Evolutionary conservation across 1,284 basidiomycete genomes (phyloP).

Genomic region (Ceratobasidium sp.): DNA sequence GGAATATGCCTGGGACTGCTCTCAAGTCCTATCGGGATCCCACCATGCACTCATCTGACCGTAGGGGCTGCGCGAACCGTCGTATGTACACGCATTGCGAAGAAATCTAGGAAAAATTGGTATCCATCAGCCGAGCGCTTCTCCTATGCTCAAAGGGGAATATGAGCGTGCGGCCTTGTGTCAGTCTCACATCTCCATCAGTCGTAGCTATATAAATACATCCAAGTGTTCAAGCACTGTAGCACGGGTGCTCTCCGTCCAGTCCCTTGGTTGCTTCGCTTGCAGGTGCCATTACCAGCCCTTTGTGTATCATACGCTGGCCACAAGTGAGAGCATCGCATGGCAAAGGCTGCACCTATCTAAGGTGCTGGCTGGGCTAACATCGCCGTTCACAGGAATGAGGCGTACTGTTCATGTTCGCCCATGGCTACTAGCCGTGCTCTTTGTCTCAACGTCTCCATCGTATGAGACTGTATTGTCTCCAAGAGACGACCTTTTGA

Average conservation of each 20-base stretch:
- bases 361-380: too few relatives aligned
- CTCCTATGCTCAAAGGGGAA: not conserved
- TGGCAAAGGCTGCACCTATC: too few relatives aligned
- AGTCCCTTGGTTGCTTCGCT: not conserved
- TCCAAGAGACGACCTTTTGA: slow-evolving; percentile 28
- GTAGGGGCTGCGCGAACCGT: not conserved
- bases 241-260: not conserved
- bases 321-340: too few relatives aligned
- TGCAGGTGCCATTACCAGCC: not conserved
- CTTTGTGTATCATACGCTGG: not conserved
- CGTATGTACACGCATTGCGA: not conserved
- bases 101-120: not conserved
- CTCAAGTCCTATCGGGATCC: not conserved
- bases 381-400: too few relatives aligned
- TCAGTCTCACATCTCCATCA: not conserved
- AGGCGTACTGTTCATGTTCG: not conserved
- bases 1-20: slow-evolving; percentile 7
- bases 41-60: not conserved
- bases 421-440: not conserved
- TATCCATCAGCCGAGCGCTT: not conserved
- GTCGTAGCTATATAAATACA: not conserved
- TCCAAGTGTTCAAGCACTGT: too few relatives aligned
- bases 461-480: not conserved
- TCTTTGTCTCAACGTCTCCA: not conserved
- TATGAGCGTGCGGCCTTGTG: not conserved